Percentiles rank a stretch among this genome's conserved stretches.
Evolutionary conservation across 2,329 filamentous ascomycete genomes (phyloP).

Genomic region (Epichloe coenophiala): DNA sequence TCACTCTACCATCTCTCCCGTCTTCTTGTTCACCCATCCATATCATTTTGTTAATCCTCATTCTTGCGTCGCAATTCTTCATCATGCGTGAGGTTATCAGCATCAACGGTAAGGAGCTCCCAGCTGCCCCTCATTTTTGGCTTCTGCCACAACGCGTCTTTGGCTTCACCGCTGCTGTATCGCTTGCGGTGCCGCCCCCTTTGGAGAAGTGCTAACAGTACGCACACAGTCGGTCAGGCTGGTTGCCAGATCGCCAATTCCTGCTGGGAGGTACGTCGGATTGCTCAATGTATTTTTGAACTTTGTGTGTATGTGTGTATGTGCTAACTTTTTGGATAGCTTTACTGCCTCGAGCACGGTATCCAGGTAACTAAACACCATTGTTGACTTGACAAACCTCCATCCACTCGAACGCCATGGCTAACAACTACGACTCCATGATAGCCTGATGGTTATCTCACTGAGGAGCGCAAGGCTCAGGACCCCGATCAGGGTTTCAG

Average conservation of each 20-base stretch:
- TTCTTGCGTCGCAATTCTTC: conserved; percentile 19
- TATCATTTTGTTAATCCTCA: conserved; percentile 10
- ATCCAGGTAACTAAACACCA: conserved; percentile 62
- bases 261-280: conserved; percentile 90
- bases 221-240: conserved; percentile 82
- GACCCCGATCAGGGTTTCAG: conserved; percentile 96
- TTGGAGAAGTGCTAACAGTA: conserved; percentile 34
- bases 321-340: conserved; percentile 41
- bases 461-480: conserved; percentile 88
- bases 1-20: conserved; percentile 9
- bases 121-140: conserved; percentile 15
- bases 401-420: background rate
- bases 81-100: conserved; percentile 99
- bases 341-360: conserved; percentile 99
- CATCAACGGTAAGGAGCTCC: conserved; percentile 71
- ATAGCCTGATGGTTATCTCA: conserved; percentile 96
- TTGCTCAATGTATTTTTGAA: background rate
- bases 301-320: background rate
- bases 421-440: conserved; percentile 3
- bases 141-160: conserved; percentile 11
- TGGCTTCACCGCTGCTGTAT: conserved; percentile 4
- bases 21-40: conserved; percentile 8
- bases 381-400: conserved; percentile 5
- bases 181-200: background rate
- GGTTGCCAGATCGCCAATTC: conserved; percentile 99